These are phyloP conservation scores for Cadophora luteo-olivacea DNA, from an alignment of 2,329 filamentous ascomycete genomes.

Conservation along the genomic window DNA sequence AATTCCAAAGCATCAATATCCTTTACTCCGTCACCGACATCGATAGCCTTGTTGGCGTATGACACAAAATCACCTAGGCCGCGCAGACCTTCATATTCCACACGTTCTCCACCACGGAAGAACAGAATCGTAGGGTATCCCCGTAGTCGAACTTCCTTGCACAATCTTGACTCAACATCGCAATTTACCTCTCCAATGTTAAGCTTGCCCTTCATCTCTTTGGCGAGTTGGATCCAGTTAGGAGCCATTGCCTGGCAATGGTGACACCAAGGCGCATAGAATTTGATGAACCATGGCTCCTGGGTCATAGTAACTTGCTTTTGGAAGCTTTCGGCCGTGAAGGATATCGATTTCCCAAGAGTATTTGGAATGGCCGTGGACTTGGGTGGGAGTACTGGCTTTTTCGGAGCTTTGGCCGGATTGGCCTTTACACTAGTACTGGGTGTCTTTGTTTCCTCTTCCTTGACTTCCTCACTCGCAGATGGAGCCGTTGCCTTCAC, in stretches of 20 bases:
- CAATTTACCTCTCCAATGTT: conserved; percentile 98
- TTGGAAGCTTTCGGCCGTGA: conserved; percentile 88
- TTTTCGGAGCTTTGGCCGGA: conserved; percentile 47
- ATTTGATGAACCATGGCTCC: conserved; percentile 98
- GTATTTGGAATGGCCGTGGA: conserved; percentile 71
- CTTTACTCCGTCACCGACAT: conserved; percentile 75
- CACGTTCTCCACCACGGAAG: conserved; percentile 88
- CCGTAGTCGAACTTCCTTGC: conserved; percentile 83
- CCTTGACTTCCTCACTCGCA: conserved; percentile 35
- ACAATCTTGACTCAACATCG: conserved; percentile 83
- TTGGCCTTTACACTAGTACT: conserved; percentile 38
- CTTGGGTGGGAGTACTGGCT: conserved; percentile 56
- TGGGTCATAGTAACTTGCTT: conserved; percentile 82
- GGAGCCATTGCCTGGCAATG: conserved; percentile 94
- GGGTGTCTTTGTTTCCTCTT: conserved; percentile 26
- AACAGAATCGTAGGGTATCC: conserved; percentile 91
- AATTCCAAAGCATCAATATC: conserved; percentile 82
- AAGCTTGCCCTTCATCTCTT: conserved; percentile 87
- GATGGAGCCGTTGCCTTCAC: conserved; percentile 35
- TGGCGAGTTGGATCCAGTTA: conserved; percentile 87
- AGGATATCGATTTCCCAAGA: conserved; percentile 73
- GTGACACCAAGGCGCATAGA: conserved; percentile 96
- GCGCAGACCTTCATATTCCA: conserved; percentile 91
- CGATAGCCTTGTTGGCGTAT: conserved; percentile 86
- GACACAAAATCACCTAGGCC: conserved; percentile 88